A percentile compares a stretch with the other conserved stretches of the same genome.
Evolutionary conservation across 352 stramenopile genomes (phyloP).

Genomic region (Saprolegnia diclina): DNA sequence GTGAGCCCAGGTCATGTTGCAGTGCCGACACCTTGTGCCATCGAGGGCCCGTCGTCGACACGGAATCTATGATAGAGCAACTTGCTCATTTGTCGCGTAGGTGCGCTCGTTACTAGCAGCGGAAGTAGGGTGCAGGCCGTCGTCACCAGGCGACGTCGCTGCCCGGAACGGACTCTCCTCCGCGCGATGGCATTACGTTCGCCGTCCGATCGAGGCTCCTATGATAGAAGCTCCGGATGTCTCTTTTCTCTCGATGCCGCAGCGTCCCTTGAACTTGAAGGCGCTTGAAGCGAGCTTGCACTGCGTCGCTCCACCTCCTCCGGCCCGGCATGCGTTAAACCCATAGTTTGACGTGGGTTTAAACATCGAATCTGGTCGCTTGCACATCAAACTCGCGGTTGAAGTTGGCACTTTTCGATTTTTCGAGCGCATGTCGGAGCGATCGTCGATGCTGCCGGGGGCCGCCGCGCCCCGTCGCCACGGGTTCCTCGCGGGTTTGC

Average conservation of each 20-base stretch:
- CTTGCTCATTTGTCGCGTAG: no score
- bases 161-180: no score
- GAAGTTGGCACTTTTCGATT: not conserved
- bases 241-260: no score
- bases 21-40: no score
- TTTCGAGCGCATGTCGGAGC: not conserved
- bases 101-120: no score
- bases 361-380: not conserved
- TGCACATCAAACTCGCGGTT: not conserved
- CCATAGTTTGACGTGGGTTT: not conserved
- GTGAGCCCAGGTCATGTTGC: no score
- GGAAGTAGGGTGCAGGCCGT: no score
- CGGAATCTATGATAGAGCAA: no score
- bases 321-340: not conserved
- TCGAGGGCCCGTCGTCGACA: no score
- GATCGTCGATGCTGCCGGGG: not conserved
- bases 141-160: no score
- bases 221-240: not conserved
- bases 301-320: not conserved
- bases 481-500: not conserved
- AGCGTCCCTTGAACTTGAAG: not conserved
- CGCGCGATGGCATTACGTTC: not conserved
- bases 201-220: not conserved
- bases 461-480: not conserved
- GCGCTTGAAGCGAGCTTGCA: not conserved